Base-by-base conservation (phyloP, 768 basidiomycete genomes). In the Lyophyllum decastes region DNA sequence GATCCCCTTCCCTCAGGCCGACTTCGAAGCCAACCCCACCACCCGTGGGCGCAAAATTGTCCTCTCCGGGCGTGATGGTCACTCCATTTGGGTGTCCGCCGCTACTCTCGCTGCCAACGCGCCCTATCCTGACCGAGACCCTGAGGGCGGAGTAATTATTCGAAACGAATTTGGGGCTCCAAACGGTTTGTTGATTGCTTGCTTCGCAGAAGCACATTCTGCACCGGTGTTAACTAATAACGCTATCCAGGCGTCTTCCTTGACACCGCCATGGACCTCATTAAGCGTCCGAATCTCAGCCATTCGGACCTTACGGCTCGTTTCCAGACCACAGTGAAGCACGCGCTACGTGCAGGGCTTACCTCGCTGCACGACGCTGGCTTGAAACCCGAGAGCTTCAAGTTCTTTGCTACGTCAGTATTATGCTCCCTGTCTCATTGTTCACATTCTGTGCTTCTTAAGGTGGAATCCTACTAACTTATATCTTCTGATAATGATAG, bases 311-410 rank as follows among this genome's bases (percentile, higher is more conserved):
- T 88, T 34, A 64, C 78, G 54, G 73, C 74, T 61, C 73, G 71
- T 21, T 89, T 82, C 63, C 65, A 74, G 16, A 69, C 73, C 24
- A 79, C 86, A 2, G 77, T 84, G 9, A 67, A 72, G 24, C 80
- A 88, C 58, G 86, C 82, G 3, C 69, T 88, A 17, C 67, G 78
- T 2, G 64, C 74, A 41, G 90, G 90, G 2, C 67, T 92, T 51
- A 89, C 87, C 0, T 80, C 84, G 2, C 79, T 92, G 21, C 89
- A 90, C 63, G 90, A 92, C 65, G 89, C 90, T 2, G 83, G 81
- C 6, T 73, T 85, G 33, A 67, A 76, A 30, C 80, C 82, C 14
- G 68, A 68, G n/a, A 83, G 83, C 11, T 71, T 88, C 30, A 73
- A 73, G 10, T 86, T 90, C 67, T 87, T 86, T 73, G 73, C 73